Evolutionary conservation across 108 stramenopile species (phyloP).

Genomic region (Pinguiococcus pyrenoidosus): DNA sequence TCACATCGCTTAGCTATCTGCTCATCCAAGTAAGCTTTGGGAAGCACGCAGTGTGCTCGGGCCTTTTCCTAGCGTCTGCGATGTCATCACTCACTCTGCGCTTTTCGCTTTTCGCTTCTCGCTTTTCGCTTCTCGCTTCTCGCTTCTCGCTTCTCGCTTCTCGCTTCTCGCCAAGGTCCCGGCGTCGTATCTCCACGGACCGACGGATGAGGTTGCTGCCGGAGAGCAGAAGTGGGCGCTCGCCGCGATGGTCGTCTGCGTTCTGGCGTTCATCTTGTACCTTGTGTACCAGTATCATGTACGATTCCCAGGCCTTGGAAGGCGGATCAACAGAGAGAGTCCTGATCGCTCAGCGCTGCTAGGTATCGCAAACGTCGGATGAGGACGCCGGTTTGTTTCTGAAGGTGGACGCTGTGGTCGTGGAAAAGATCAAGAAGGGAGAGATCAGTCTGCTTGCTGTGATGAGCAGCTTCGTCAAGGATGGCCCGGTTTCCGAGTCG

Average conservation of each 20-base stretch:
- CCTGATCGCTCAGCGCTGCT: no score
- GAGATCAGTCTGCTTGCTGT: slow-evolving; percentile 8
- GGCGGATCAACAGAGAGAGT: slow-evolving; percentile 25
- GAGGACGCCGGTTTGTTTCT: background rate
- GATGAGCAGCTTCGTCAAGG: no score
- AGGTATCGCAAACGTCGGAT: background rate
- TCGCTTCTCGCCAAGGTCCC: no score
- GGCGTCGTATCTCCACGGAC: no score
- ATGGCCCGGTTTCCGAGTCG: no score
- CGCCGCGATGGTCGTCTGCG: slow-evolving; percentile 46
- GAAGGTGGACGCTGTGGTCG: background rate
- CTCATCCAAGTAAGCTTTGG: background rate
- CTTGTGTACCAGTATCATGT: slow-evolving; percentile 46
- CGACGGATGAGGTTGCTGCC: slow-evolving; percentile 42
- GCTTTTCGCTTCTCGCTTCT: no score
- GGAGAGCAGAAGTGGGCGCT: slow-evolving; percentile 64
- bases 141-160: no score
- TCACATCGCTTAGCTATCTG: background rate
- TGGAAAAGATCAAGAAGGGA: background rate
- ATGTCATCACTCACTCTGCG: no score
- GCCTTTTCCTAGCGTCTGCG: no score
- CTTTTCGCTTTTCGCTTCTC: no score
- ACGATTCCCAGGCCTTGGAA: slow-evolving; percentile 44
- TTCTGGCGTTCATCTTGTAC: slow-evolving; percentile 54
- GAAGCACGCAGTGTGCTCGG: no score